Evolutionary conservation across 169 alveolate species (phyloP), one percentile per base, ranked within the genome.

Genomic region (Plasmodium ovale): DNA sequence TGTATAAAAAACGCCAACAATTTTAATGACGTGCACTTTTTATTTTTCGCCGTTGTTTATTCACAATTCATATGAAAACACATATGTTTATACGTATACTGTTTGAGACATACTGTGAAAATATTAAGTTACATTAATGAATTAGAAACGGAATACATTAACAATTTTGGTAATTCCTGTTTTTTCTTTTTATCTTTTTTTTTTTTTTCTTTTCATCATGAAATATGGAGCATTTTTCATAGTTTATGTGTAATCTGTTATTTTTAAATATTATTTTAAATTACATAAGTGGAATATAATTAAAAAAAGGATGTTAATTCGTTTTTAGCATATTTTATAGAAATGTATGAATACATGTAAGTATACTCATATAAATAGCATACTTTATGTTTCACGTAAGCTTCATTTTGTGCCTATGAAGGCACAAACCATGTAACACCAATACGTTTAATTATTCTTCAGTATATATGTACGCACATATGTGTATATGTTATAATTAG

Each of bases 131-230:
- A 31, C n/a, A 53, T 72, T 54, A 53, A 29, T 53, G 42, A 72
- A 42, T 42, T 12, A 19, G 19, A 59, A 59, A 72, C 23, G 44
- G 25, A 72, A 23, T 39, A 37, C 3, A 62, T 72, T 72, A 72
- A 56, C 59, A 37, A 54, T 19, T 53, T 19, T 44, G 35, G 71
- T 72, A 21, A 23, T 59, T 35, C 67, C 23, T 51, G 19, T 70
- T 70, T 47, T 69, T 23, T 69, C 47, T 10, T 70, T 70, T 35
- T 70, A 14, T 53, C 16, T 29, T 42, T 59, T 33, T 72, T 72
- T 72, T 53, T 35, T 33, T 9, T n/a, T 21, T 44, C 33, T 5
- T 16, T 23, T 33, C 23, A 35, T 16, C n/a, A 27, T 25, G 69
- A 39, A 16, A 51, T 72, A 53, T 27, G 31, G 7, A 35, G 51